Evolutionary conservation across 1,139 yeast genomes (phyloP), one percentile per base, ranked within the genome.

Genomic region (Yamadazyma dendronema): DNA sequence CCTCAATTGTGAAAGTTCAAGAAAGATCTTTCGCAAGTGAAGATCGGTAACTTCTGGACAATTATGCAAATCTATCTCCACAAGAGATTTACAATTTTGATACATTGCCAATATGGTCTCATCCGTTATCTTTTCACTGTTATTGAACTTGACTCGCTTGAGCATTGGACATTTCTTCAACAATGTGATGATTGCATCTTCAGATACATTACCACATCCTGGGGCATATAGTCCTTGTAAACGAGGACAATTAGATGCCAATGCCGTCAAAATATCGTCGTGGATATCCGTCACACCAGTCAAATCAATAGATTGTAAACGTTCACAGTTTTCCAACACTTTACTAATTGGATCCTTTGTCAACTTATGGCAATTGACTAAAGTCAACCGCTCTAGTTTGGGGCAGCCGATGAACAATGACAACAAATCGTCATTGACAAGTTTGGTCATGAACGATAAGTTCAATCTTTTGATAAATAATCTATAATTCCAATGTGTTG

Each of bases 221-320:
- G 96, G 90, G 0, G 95, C 95, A 55, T 90, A 90, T 33, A 90
- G 67, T 1, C 97, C 97, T 61, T 92, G 97, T 34, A 92, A 68
- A 36, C 92, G 67, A 27, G 77, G 75, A 57, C 97, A 89, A 54
- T 78, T 73, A 11, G 59, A 56, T 1, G 96, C 90, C 48, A 90
- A 67, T n/a, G 86, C 79, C 31, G 65, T 50, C 41, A 89, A 76
- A 7, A 89, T 79, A 35, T 74, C 79, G 62, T 90, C 96, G 43
- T 71, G 76, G 36, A 71, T 67, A 46, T 74, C 79, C 30, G 72
- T 73, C n/a, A 88, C 83, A n/a, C 94, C 92, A 0, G 96, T 83
- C 50, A 92, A 72, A 62, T 92, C 98, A 35, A 92, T 83, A 30
- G 95, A 85, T 57, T 87, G 95, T 41, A 92, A 64, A 46, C 79